Evolutionary conservation across 2,329 filamentous ascomycete genomes (phyloP).

Genomic region (Botrytis aclada): DNA sequence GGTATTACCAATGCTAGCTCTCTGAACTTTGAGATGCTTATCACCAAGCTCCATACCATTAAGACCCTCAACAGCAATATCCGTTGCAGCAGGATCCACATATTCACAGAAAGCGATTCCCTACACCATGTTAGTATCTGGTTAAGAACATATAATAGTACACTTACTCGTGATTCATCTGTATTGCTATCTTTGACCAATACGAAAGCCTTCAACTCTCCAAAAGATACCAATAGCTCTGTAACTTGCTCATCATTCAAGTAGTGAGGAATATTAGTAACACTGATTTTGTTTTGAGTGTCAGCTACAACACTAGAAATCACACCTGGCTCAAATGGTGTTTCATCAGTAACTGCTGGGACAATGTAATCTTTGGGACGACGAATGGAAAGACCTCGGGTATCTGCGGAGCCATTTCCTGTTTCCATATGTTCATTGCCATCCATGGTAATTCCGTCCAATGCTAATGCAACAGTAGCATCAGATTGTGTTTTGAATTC

Average conservation of each 20-base stretch:
- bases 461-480: constrained; percentile 83
- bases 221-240: constrained; percentile 86
- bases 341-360: constrained; percentile 71
- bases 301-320: constrained; percentile 82
- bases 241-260: constrained; percentile 88
- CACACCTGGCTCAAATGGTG: constrained; percentile 70
- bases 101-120: constrained; percentile 98
- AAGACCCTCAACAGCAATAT: constrained; percentile 83
- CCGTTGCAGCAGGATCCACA: constrained; percentile 69
- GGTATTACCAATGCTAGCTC: constrained; percentile 90
- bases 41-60: constrained; percentile 94
- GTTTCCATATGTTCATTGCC: constrained; percentile 55
- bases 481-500: constrained; percentile 89
- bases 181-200: constrained; percentile 83
- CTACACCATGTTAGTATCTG: constrained; percentile 46
- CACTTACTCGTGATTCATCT: constrained; percentile 79
- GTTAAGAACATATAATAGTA: neutral
- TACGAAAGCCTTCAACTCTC: constrained; percentile 87
- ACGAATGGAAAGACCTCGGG: constrained; percentile 67
- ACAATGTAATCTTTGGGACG: constrained; percentile 98
- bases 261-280: constrained; percentile 84
- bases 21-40: constrained; percentile 76
- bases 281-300: constrained; percentile 90
- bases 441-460: constrained; percentile 88
- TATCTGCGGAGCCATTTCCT: constrained; percentile 49